phyloP scores from a whole-genome alignment of 768 basidiomycete species.

The Lactarius akahatsu region DNA sequence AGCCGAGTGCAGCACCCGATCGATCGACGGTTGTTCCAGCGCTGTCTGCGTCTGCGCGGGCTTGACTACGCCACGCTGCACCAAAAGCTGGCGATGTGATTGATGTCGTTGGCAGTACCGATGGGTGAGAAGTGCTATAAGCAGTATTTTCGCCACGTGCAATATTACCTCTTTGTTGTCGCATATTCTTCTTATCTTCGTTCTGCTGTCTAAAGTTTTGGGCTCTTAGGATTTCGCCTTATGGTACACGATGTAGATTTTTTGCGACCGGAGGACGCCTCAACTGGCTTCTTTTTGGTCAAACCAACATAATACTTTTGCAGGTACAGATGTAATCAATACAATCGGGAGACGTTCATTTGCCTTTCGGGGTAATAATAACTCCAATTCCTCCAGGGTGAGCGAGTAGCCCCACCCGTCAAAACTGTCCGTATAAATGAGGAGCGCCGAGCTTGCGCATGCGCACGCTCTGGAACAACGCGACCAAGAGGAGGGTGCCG shows the following conservation, averaged over 20 bases:
- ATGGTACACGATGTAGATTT: conserved; percentile 17
- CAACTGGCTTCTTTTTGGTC: not conserved
- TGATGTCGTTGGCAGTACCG: not conserved
- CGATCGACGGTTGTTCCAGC: conserved; percentile 76
- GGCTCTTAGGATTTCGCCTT: conserved; percentile 10
- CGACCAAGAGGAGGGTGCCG: conserved; percentile 1
- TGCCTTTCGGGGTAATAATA: not conserved
- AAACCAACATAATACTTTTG: not conserved
- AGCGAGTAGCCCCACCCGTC: not conserved
- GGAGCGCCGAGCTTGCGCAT: not conserved
- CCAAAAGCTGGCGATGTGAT: conserved; percentile 43
- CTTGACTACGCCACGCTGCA: conserved; percentile 56
- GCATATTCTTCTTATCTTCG: conserved; percentile 10
- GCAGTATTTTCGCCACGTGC: conserved; percentile 2
- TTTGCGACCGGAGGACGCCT: not conserved
- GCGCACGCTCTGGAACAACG: not conserved
- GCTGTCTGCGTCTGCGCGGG: conserved; percentile 68
- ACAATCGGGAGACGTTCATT: too few species aligned
- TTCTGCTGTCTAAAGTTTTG: conserved; percentile 8
- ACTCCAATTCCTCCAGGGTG: too few species aligned
- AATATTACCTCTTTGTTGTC: conserved; percentile 8
- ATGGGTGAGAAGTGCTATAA: not conserved
- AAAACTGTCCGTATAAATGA: conserved; percentile 8
- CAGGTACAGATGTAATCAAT: not conserved
- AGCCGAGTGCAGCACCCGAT: conserved; percentile 65